Conservation (phyloP, 2,329 filamentous ascomycete species). For the Exophiala xenobiotica region DNA sequence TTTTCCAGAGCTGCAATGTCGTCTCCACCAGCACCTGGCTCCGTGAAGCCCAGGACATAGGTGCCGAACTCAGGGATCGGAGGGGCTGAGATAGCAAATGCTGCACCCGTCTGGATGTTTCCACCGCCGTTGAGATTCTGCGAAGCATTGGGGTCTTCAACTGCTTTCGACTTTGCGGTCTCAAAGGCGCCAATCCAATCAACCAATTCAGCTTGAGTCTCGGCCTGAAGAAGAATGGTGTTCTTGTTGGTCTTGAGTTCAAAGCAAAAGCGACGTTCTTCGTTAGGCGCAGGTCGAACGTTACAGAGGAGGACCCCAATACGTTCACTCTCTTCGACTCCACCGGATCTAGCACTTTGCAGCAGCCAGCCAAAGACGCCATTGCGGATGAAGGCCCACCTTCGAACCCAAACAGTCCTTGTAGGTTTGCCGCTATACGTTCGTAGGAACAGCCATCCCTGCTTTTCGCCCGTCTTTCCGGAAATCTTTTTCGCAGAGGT, state of each 20-base stretch:
- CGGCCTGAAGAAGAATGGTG: slow-evolving; percentile 83
- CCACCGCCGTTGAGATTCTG: slow-evolving; percentile 48
- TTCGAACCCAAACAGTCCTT: slow-evolving; percentile 80
- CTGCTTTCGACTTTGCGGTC: slow-evolving; percentile 84
- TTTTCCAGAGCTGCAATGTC: slow-evolving; percentile 59
- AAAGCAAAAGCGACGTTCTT: slow-evolving; percentile 95
- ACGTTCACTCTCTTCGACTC: slow-evolving; percentile 92
- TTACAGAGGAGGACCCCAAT: slow-evolving; percentile 94
- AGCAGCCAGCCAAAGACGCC: slow-evolving; percentile 95
- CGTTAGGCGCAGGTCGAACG: slow-evolving; percentile 82
- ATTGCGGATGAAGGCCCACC: slow-evolving; percentile 95
- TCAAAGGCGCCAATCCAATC: slow-evolving; percentile 95
- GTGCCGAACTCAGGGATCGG: slow-evolving; percentile 88
- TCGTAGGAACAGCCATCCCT: slow-evolving; percentile 88
- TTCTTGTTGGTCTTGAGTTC: slow-evolving; percentile 98
- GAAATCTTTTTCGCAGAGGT: slow-evolving; percentile 54
- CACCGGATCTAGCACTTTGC: slow-evolving; percentile 73
- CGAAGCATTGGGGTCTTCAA: slow-evolving; percentile 67
- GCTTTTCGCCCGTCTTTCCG: slow-evolving; percentile 65
- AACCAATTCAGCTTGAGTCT: slow-evolving; percentile 87
- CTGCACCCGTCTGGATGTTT: slow-evolving; percentile 59
- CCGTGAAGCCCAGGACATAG: slow-evolving; percentile 68
- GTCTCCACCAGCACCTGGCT: slow-evolving; percentile 44
- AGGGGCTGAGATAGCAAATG: slow-evolving; percentile 89
- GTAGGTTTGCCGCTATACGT: slow-evolving; percentile 84